These are phyloP conservation scores for Psidium guajava DNA, from an alignment of 345 rosid species.

Conservation along the genomic window DNA sequence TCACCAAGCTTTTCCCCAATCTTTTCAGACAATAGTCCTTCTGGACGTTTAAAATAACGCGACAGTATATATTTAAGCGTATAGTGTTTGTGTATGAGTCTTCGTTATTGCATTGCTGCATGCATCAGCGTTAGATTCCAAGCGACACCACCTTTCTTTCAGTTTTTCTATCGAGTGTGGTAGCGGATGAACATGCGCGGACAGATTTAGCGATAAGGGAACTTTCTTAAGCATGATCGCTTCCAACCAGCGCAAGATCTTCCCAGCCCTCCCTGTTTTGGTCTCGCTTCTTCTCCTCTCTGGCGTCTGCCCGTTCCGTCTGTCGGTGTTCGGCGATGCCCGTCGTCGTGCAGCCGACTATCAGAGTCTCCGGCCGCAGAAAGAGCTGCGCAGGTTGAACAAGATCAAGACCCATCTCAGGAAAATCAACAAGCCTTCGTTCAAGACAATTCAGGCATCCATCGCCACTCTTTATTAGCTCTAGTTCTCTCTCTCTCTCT, in stretches of 20 bases:
- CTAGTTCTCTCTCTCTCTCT: not conserved
- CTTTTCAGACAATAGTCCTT: not conserved
- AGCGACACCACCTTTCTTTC: not conserved
- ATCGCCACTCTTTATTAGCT: not conserved
- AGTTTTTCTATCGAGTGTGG: not conserved
- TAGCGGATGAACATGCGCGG: not conserved
- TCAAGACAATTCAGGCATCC: conserved; percentile 73
- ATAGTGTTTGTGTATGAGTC: not conserved
- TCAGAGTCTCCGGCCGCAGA: conserved; percentile 52
- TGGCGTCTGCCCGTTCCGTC: not conserved
- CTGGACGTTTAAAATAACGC: not conserved
- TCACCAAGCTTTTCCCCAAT: not conserved
- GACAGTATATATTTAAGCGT: not conserved
- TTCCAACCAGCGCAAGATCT: not conserved
- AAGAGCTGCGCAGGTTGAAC: conserved; percentile 44
- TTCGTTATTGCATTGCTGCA: not conserved
- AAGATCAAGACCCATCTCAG: conserved; percentile 45
- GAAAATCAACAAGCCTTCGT: conserved; percentile 82
- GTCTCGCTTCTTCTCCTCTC: not conserved
- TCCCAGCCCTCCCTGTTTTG: not conserved
- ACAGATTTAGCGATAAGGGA: not conserved
- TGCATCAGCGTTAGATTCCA: not conserved
- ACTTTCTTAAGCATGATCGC: not conserved
- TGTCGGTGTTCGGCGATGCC: not conserved
- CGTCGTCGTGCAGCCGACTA: conserved; percentile 7